These are phyloP conservation scores for Suillus discolor DNA, from an alignment of 768 basidiomycete species.

Conservation along the genomic window DNA sequence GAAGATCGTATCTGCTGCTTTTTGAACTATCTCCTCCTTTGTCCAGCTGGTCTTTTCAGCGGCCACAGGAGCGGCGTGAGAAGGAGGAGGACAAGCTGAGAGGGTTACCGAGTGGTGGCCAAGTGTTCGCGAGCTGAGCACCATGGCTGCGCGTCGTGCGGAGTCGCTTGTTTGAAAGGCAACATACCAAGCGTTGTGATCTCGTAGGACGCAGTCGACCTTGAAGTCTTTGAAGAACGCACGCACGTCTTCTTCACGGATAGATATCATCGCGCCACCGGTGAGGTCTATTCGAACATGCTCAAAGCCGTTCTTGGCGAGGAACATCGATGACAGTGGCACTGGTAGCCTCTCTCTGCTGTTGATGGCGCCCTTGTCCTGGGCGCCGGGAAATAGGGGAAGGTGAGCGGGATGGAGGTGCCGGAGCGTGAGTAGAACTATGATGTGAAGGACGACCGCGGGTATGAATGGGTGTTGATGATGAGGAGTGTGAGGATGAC, in stretches of 20 bases:
- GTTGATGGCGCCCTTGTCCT: conserved; percentile 31
- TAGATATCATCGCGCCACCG: conserved; percentile 45
- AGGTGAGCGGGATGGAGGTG: conserved; percentile 38
- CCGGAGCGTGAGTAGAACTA: conserved; percentile 17
- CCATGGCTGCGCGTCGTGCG: conserved; percentile 69
- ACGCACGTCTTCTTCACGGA: conserved; percentile 68
- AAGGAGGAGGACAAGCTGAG: conserved; percentile 43
- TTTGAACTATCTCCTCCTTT: conserved; percentile 52
- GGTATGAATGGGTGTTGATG: conserved; percentile 35
- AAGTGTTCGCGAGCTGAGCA: conserved; percentile 60
- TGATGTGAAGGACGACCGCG: conserved; percentile 30
- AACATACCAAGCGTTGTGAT: conserved; percentile 76
- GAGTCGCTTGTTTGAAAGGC: conserved; percentile 67
- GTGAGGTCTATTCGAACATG: conserved; percentile 63
- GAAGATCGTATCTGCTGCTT: conserved; percentile 57
- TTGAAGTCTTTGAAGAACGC: conserved; percentile 71
- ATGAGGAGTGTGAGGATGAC: conserved; percentile 33
- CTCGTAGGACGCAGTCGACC: conserved; percentile 72
- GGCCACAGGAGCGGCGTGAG: conserved; percentile 34
- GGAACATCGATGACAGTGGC: conserved; percentile 38
- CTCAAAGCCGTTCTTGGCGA: conserved; percentile 66
- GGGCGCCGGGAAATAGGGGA: conserved; percentile 45
- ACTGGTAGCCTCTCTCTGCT: conserved; percentile 23
- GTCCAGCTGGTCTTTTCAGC: conserved; percentile 51
- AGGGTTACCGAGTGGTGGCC: conserved; percentile 62